phyloP scores from a whole-genome alignment of 2,329 filamentous ascomycete genomes.

The Emericellopsis atlantica region DNA sequence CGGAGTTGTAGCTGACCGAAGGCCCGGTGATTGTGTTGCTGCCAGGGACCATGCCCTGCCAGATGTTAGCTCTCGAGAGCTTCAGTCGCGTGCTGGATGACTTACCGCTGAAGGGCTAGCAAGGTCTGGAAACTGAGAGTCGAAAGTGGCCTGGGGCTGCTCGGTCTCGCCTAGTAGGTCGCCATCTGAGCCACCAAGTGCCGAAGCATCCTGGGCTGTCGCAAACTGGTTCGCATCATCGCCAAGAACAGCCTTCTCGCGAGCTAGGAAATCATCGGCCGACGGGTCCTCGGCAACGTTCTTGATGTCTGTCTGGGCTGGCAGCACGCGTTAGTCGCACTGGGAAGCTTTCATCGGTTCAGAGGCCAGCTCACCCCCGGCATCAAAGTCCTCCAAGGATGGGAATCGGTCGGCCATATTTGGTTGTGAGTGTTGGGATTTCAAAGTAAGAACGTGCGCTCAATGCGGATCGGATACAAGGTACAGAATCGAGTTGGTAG shows the following conservation, averaged over 20 bases:
- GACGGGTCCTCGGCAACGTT: slow-evolving; percentile 45
- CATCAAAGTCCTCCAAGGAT: slow-evolving; percentile 67
- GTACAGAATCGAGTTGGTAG: neutral
- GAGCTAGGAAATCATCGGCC: slow-evolving; percentile 75
- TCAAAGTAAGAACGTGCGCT: neutral
- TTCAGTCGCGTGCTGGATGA: neutral
- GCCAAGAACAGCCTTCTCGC: slow-evolving; percentile 80
- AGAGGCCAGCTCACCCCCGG: slow-evolving; percentile 34
- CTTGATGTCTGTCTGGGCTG: slow-evolving; percentile 57
- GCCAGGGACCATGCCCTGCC: slow-evolving; percentile 11
- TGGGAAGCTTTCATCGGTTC: neutral
- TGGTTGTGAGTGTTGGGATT: neutral
- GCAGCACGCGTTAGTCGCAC: slow-evolving; percentile 7
- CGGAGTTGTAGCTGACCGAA: slow-evolving; percentile 49
- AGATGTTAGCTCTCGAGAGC: neutral
- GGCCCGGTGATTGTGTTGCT: slow-evolving; percentile 54
- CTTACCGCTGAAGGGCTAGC: slow-evolving; percentile 22
- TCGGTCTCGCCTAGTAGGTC: slow-evolving; percentile 62
- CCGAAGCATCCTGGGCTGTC: slow-evolving; percentile 57
- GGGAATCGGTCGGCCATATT: slow-evolving; percentile 71
- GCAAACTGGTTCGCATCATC: slow-evolving; percentile 90
- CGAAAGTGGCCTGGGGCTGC: slow-evolving; percentile 46
- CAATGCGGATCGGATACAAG: too few species aligned
- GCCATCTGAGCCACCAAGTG: slow-evolving; percentile 50
- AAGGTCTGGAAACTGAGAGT: slow-evolving; percentile 84